Evolutionary conservation across 1,284 basidiomycete species (phyloP), one percentile per base, ranked within the genome.

Genomic region (Kalmanozyma brasiliensis): DNA sequence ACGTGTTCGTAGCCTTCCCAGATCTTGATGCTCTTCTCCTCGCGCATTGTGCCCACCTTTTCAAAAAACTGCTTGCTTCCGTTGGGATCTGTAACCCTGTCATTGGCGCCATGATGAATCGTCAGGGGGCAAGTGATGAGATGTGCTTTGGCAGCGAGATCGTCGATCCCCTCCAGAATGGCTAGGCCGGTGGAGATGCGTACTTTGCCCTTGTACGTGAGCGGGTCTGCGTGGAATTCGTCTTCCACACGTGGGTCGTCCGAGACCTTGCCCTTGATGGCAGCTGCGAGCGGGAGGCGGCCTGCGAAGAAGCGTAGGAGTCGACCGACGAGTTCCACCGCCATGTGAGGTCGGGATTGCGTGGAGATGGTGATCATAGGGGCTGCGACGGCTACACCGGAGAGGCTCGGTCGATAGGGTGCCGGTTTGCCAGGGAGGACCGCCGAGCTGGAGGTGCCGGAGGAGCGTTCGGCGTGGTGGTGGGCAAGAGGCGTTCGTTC

Each of bases 1-100:
- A 77, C 82, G 73, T 86, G 85, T 70, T 86, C 85, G 49, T 85
- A 85, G 0, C 85, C 85, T 8, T 83, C 81, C 75, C 84, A 86
- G 20, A 86, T 82, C 66, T 83, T 76, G 43, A 85, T 68, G 60
- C 79, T 76, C 73, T 85, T 85, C 57, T 85, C 82, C 40, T 76
- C 61, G 37, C 78, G 66, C 4, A 79, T 75, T 6, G 61, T 74
- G 4, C 53, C 51, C n/a, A 85, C 70, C 20, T 82, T 73, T 7
- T 83, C 77, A 53, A 83, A 84, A 52, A 86, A 83, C 19, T 72
- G 65, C 30, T 82, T 71, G 3, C 84, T 85, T 9, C 82, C 84
- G 4, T 78, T 65, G 44, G 83, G 82, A 10, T 81, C 82, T 8
- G 85, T 86, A 0, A 83, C 84, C 33, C 85, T 77, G 74, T 86